A percentile compares a stretch with the other conserved stretches of the same genome.
Conservation (phyloP, 331 rosid genomes). For the Saraca asoca region DNA sequence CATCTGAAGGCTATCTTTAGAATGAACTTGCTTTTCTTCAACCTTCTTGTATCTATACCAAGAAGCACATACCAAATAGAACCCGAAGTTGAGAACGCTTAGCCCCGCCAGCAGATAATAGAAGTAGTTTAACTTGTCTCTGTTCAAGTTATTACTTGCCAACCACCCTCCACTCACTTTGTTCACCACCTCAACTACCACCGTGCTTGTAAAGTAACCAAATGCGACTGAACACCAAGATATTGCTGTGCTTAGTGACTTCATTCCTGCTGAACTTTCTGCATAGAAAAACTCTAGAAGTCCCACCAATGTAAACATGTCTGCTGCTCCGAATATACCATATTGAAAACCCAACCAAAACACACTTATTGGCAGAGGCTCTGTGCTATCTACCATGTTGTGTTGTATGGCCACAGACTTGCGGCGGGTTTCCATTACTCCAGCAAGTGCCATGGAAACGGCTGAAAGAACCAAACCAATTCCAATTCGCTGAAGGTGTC, state of each 20-base stretch:
- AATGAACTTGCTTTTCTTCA: slow-evolving; percentile 40
- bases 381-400: slow-evolving; percentile 60
- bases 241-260: slow-evolving; percentile 50
- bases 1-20: slow-evolving; percentile 30
- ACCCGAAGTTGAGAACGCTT: slow-evolving; percentile 59
- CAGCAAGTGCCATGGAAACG: slow-evolving; percentile 75
- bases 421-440: slow-evolving; percentile 56
- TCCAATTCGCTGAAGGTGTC: slow-evolving; percentile 75
- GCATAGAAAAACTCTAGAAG: slow-evolving; percentile 82
- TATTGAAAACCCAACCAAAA: slow-evolving; percentile 73
- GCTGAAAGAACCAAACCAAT: too few relatives aligned
- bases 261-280: slow-evolving; percentile 61
- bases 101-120: slow-evolving; percentile 57
- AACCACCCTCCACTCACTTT: slow-evolving; percentile 78
- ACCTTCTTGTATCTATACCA: slow-evolving; percentile 68
- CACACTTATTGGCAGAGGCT: slow-evolving; percentile 70
- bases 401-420: slow-evolving; percentile 49
- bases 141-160: slow-evolving; percentile 59
- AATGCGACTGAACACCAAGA: slow-evolving; percentile 51
- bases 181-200: slow-evolving; percentile 75
- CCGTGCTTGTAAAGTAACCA: too few relatives aligned
- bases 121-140: slow-evolving; percentile 61
- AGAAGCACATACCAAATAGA: slow-evolving; percentile 53
- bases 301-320: slow-evolving; percentile 68
- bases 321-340: slow-evolving; percentile 71